A percentile compares a stretch with the other conserved stretches of the same genome.
Conservation (phyloP, 768 basidiomycete genomes). For the Coprinopsis cinerea region DNA sequence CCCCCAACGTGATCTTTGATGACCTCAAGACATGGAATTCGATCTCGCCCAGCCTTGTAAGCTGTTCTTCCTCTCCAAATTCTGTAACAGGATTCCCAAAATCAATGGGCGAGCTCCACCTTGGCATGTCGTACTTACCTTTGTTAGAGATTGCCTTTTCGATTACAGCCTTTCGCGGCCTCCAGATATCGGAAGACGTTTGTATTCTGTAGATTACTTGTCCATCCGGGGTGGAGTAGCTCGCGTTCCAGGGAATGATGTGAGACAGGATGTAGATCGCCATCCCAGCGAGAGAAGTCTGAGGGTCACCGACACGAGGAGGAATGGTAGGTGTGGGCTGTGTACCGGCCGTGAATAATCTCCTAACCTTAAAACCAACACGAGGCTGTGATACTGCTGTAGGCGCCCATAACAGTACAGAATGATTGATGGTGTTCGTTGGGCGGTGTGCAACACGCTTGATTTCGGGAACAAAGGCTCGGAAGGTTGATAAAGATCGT, state of each 20-base stretch:
- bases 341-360: no score
- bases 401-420: no score
- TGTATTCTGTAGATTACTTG: not conserved
- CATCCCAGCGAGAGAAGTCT: no score
- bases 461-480: no score
- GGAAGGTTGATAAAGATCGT: no score
- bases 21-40: slow-evolving; percentile 11
- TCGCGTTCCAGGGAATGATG: not conserved
- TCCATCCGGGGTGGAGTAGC: not conserved
- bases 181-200: not conserved
- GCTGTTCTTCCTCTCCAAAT: not conserved
- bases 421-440: no score
- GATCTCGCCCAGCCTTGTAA: slow-evolving; percentile 7
- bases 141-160: not conserved
- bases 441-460: no score
- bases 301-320: no score
- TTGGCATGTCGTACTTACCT: not conserved
- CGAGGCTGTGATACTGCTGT: no score
- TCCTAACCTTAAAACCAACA: no score
- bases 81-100: not conserved
- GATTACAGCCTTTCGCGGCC: not conserved
- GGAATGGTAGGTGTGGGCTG: no score
- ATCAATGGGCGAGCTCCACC: not conserved
- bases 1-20: slow-evolving; percentile 11
- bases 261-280: no score